Evolutionary conservation across 768 basidiomycete genomes (phyloP).

Genomic region (Russula sp.): DNA sequence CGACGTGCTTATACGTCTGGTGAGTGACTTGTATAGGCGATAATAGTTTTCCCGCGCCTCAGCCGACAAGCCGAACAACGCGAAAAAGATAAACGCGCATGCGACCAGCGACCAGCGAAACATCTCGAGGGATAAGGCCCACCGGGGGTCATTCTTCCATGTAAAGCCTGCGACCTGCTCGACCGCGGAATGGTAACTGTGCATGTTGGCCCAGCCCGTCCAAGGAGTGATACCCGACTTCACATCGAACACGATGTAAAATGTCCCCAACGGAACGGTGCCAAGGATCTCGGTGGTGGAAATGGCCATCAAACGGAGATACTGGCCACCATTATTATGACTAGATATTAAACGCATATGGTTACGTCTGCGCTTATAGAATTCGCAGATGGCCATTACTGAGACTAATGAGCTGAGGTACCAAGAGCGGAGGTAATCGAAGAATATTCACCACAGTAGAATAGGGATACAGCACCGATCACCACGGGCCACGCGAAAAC

Average conservation of each 20-base stretch:
- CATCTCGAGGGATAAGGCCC: constrained; percentile 34
- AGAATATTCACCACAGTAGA: constrained; percentile 40
- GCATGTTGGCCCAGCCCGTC: constrained; percentile 49
- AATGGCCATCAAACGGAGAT: background rate
- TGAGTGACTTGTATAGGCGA: constrained; percentile 31
- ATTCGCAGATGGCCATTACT: constrained; percentile 34
- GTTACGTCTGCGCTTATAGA: constrained; percentile 32
- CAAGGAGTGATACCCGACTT: constrained; percentile 32
- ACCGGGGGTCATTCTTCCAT: constrained; percentile 38
- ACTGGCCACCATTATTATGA: background rate
- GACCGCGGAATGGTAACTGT: constrained; percentile 47
- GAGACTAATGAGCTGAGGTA: constrained; percentile 1
- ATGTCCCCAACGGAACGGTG: background rate
- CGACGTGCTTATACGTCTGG: constrained; percentile 33
- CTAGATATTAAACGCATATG: constrained; percentile 28
- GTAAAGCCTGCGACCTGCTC: constrained; percentile 37
- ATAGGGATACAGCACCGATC: constrained; percentile 33
- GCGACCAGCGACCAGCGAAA: constrained; percentile 43
- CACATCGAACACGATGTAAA: background rate
- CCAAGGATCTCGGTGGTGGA: background rate
- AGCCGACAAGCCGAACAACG: constrained; percentile 52
- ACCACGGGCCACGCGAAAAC: constrained; percentile 33
- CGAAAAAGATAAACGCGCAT: constrained; percentile 45
- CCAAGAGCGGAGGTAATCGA: no score
- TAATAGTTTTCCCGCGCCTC: constrained; percentile 46